These are phyloP conservation scores for Schwanniomyces vanrijiae DNA, from an alignment of 805 yeast species.

Conservation along the genomic window DNA sequence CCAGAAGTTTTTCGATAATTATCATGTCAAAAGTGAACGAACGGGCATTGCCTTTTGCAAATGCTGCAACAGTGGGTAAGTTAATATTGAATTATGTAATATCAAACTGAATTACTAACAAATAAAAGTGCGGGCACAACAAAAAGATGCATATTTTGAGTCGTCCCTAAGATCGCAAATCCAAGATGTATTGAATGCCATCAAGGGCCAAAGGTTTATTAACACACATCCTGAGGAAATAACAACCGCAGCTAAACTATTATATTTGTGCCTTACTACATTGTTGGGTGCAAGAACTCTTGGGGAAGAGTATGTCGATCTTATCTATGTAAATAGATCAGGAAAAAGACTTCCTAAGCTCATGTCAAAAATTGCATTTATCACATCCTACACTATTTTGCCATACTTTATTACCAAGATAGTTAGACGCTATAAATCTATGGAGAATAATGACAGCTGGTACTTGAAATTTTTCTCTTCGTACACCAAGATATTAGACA, in stretches of 20 bases:
- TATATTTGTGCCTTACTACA: constrained; percentile 77
- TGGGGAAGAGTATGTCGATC: constrained; percentile 93
- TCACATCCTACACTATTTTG: constrained; percentile 57
- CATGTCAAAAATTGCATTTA: constrained; percentile 53
- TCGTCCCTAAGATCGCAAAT: constrained; percentile 53
- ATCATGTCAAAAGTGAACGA: constrained; percentile 2
- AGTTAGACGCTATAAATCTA: constrained; percentile 21
- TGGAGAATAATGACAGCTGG: constrained; percentile 15
- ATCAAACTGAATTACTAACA: constrained; percentile 20
- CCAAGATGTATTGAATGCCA: constrained; percentile 51
- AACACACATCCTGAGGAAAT: constrained; percentile 65
- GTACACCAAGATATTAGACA: constrained; percentile 49
- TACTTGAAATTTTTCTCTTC: constrained; percentile 27
- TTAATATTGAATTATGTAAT: constrained; percentile 8
- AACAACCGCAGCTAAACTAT: constrained; percentile 52
- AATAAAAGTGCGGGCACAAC: constrained; percentile 72
- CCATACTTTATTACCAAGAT: constrained; percentile 53
- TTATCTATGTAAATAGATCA: constrained; percentile 57
- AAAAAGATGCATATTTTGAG: constrained; percentile 80
- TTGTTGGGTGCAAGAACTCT: constrained; percentile 73
- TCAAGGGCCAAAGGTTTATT: constrained; percentile 64
- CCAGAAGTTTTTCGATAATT: neutral
- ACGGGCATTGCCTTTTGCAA: constrained; percentile 61
- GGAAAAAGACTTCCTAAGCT: constrained; percentile 52
- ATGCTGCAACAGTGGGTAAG: constrained; percentile 82